A percentile compares a stretch with the other conserved stretches of the same genome.
These are phyloP conservation scores for Schwanniomyces vanrijiae DNA, from an alignment of 805 yeast species.

Conservation along the genomic window DNA sequence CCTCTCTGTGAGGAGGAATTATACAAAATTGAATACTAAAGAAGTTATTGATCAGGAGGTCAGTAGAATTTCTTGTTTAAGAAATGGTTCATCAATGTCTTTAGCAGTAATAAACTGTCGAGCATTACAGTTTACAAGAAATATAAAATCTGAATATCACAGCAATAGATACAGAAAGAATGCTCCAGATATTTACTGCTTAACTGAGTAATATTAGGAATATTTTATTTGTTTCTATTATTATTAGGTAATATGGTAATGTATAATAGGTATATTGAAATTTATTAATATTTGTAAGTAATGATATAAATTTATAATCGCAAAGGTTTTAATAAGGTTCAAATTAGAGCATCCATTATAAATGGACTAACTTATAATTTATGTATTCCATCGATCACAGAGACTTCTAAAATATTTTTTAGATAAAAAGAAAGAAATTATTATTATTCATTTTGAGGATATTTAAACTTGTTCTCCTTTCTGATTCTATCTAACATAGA, in stretches of 20 bases:
- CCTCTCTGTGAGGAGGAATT: conserved; percentile 2
- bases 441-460: conserved; percentile 34
- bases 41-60: conserved; percentile 14
- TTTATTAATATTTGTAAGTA: neutral
- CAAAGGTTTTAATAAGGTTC: too few relatives aligned
- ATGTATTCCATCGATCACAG: too few relatives aligned
- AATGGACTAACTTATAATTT: too few relatives aligned
- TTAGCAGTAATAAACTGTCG: conserved; percentile 46
- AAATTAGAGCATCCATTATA: too few relatives aligned
- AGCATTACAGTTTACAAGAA: conserved; percentile 28
- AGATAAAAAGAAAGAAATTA: neutral
- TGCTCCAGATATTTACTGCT: conserved; percentile 43
- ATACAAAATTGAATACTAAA: conserved; percentile 19
- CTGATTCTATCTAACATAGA: conserved; percentile 49
- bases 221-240: neutral
- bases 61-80: conserved; percentile 10
- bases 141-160: conserved; percentile 28
- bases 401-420: too few relatives aligned
- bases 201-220: conserved; percentile 33
- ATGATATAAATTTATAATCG: too few relatives aligned
- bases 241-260: neutral
- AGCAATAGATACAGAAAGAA: conserved; percentile 21
- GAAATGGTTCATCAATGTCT: conserved; percentile 16
- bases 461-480: conserved; percentile 41
- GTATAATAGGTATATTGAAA: neutral